Percentiles rank a stretch among this genome's conserved stretches.
Conservation (phyloP, 208 protist species). For the Novymonas esmeraldas region DNA sequence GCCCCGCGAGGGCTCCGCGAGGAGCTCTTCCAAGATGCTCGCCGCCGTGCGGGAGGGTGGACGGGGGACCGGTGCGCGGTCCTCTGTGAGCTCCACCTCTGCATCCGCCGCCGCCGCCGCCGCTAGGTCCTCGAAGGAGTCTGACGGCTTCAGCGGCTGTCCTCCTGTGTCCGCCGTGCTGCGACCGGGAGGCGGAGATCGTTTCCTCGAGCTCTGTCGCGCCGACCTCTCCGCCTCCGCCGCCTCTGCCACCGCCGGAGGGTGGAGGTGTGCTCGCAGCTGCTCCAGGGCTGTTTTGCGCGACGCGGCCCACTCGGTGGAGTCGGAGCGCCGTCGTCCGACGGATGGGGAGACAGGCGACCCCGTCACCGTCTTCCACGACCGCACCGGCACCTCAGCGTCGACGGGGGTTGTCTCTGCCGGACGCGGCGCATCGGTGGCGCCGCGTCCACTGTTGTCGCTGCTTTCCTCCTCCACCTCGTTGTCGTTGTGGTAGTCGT, state of each 20-base stretch:
- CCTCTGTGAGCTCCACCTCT: too few species aligned
- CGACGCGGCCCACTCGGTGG: conserved; percentile 41
- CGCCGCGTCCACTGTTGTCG: too few species aligned
- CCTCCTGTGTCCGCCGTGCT: not conserved
- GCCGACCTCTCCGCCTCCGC: too few species aligned
- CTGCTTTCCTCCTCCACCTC: too few species aligned
- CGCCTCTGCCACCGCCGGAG: not conserved
- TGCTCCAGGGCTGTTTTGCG: conserved; percentile 45
- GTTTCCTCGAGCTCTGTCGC: too few species aligned
- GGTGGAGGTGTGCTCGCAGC: conserved; percentile 41
- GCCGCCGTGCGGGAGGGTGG: not conserved
- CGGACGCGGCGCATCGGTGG: too few species aligned
- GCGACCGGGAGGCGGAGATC: not conserved
- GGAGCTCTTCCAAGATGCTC: conserved; percentile 6
- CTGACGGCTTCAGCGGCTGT: not conserved
- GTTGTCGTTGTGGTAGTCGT: too few species aligned
- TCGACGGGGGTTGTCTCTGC: too few species aligned
- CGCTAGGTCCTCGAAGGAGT: conserved; percentile 2
- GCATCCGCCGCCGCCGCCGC: not conserved
- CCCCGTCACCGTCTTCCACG: too few species aligned
- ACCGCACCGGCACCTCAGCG: too few species aligned
- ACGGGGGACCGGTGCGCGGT: not conserved
- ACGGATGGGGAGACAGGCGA: not conserved
- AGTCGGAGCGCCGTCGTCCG: conserved; percentile 12
- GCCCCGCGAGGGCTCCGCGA: not conserved